Conservation (phyloP, 345 rosid species). For the Eucalyptus regnans region DNA sequence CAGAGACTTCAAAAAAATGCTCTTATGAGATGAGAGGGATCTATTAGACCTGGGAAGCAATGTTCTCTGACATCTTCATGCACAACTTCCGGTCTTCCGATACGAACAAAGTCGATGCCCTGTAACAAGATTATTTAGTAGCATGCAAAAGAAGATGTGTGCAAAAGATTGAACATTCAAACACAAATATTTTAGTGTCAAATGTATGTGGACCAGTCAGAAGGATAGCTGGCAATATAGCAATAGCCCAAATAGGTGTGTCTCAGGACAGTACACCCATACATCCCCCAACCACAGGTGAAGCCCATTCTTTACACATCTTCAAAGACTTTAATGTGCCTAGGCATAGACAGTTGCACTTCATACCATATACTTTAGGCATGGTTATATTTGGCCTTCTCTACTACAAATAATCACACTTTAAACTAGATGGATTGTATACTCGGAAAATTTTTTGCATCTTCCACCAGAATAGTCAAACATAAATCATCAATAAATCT, state of each 20-base stretch:
- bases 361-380: background rate
- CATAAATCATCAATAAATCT: background rate
- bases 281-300: background rate
- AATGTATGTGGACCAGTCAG: background rate
- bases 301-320: background rate
- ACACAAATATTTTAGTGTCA: background rate
- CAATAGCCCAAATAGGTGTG: background rate
- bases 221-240: background rate
- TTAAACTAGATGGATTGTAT: background rate
- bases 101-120: constrained; percentile 82
- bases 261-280: background rate
- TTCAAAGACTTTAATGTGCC: background rate
- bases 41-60: constrained; percentile 60
- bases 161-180: background rate
- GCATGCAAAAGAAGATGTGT: background rate
- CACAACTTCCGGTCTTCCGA: constrained; percentile 84
- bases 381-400: background rate
- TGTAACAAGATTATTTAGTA: constrained; percentile 1
- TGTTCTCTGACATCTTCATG: constrained; percentile 67
- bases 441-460: background rate
- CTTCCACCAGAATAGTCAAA: background rate
- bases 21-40: background rate
- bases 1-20: background rate
- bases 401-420: background rate
- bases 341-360: background rate